Evolutionary conservation across 2,329 filamentous ascomycete genomes (phyloP).

Genomic region (Fusarium burgessii): DNA sequence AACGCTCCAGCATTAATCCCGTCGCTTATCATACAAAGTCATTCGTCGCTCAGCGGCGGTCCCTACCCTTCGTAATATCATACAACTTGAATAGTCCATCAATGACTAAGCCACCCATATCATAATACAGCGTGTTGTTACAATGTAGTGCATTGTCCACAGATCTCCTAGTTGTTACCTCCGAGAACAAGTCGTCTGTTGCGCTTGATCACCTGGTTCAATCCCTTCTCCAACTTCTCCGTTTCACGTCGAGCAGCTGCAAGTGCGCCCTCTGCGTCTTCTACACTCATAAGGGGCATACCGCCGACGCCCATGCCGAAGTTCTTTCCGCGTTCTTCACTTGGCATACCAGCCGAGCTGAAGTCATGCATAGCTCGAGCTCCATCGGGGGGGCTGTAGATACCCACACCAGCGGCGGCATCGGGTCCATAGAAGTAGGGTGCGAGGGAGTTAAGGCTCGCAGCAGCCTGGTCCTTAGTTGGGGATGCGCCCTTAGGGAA

Average conservation of each 20-base stretch:
- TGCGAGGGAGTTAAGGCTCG: constrained; percentile 66
- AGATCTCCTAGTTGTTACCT: constrained; percentile 39
- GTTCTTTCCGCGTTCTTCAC: constrained; percentile 50
- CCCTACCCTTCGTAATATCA: neutral
- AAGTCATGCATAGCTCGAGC: constrained; percentile 52
- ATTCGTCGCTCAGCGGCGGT: neutral
- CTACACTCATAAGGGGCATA: constrained; percentile 69
- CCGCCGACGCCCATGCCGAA: constrained; percentile 51
- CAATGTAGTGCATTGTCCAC: neutral
- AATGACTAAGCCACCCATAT: neutral
- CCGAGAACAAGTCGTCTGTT: constrained; percentile 67
- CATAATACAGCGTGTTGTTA: neutral
- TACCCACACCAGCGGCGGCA: constrained; percentile 58
- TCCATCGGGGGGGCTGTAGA: constrained; percentile 56
- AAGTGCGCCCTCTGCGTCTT: constrained; percentile 71
- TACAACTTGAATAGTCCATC: constrained; percentile 9
- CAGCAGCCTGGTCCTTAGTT: constrained; percentile 60
- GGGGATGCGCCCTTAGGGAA: constrained; percentile 54
- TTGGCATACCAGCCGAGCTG: constrained; percentile 45
- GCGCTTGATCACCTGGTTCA: constrained; percentile 70
- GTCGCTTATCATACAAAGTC: constrained; percentile 19
- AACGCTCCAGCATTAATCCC: neutral
- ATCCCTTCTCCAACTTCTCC: constrained; percentile 71
- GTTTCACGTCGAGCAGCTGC: constrained; percentile 67
- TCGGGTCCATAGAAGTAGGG: constrained; percentile 67